phyloP scores from a whole-genome alignment of 2,329 filamentous ascomycete species.

The Aspergillus puulaauensis region DNA sequence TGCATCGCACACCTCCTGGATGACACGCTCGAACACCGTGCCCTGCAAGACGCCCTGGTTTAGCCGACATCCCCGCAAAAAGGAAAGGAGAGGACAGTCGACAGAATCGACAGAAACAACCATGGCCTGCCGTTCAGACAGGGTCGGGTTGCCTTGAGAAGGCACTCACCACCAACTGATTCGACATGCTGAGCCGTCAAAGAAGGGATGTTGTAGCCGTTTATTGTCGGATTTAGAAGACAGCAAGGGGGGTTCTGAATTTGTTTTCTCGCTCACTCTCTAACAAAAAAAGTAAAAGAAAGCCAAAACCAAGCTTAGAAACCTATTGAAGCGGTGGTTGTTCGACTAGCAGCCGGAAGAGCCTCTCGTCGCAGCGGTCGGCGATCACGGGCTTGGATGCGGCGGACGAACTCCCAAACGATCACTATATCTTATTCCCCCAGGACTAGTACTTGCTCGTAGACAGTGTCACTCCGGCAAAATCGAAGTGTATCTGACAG shows the following conservation, averaged over 20 bases:
- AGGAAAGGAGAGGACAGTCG: slow-evolving; percentile 7
- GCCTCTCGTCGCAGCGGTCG: slow-evolving; percentile 18
- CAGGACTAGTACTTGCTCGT: slow-evolving; percentile 8
- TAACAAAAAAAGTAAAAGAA: slow-evolving; percentile 10
- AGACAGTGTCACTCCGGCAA: slow-evolving; percentile 3
- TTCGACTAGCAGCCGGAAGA: slow-evolving; percentile 15
- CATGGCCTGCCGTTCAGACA: slow-evolving; percentile 10
- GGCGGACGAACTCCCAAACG: slow-evolving; percentile 16
- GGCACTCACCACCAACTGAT: slow-evolving; percentile 49
- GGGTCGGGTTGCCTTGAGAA: slow-evolving; percentile 21
- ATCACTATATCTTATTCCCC: slow-evolving; percentile 16
- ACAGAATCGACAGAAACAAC: not conserved
- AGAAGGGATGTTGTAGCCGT: slow-evolving; percentile 13
- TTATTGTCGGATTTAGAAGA: slow-evolving; percentile 7
- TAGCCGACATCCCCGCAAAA: slow-evolving; percentile 24
- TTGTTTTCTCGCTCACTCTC: slow-evolving; percentile 9
- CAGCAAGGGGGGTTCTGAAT: slow-evolving; percentile 4
- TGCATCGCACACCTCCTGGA: slow-evolving; percentile 86
- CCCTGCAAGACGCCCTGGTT: slow-evolving; percentile 53
- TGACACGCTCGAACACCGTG: slow-evolving; percentile 82
- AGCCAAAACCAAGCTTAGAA: not conserved
- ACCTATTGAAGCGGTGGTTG: slow-evolving; percentile 9
- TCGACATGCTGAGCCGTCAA: slow-evolving; percentile 41
- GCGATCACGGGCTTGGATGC: slow-evolving; percentile 22
- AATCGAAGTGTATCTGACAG: not conserved